A percentile compares a stretch with the other conserved stretches of the same genome.
phyloP scores from a whole-genome alignment of 208 protist species.

The Crithidia bombi region DNA sequence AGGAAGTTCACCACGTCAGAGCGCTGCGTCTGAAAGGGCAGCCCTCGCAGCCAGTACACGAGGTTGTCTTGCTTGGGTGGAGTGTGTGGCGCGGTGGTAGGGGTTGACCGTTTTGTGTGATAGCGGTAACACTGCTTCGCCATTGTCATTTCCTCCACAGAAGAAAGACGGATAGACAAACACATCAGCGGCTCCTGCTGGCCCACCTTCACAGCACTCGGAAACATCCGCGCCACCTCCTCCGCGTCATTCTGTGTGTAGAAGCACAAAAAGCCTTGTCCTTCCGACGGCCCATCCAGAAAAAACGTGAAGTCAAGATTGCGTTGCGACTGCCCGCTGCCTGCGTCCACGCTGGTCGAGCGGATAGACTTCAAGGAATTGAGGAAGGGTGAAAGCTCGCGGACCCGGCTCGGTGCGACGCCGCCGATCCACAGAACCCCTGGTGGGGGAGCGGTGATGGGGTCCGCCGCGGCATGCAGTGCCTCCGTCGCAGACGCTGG shows the following conservation, averaged over 20 bases:
- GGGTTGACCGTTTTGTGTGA: not conserved
- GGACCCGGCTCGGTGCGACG: conserved; percentile 1
- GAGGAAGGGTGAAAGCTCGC: conserved; percentile 5
- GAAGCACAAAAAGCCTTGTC: conserved; percentile 13
- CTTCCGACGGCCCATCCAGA: conserved; percentile 6
- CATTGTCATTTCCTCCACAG: not conserved
- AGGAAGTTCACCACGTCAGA: conserved; percentile 7
- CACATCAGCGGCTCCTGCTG: conserved; percentile 2
- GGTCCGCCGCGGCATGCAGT: not conserved
- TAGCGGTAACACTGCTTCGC: conserved; percentile 6
- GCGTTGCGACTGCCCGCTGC: not conserved
- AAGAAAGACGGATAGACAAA: not conserved
- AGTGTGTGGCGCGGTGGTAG: not conserved
- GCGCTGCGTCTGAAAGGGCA: conserved; percentile 11
- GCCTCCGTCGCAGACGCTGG: not conserved
- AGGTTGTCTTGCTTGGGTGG: not conserved
- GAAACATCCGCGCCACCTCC: not conserved
- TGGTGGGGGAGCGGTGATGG: not conserved
- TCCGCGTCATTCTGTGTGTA: not conserved
- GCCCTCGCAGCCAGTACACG: conserved; percentile 16
- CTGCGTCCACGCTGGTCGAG: not conserved
- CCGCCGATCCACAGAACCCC: conserved; percentile 5
- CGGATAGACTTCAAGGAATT: conserved; percentile 1
- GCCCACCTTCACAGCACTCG: not conserved
- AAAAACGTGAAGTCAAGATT: conserved; percentile 19